Percentiles rank a stretch among this genome's conserved stretches.
Conservation (phyloP, 306 rosid genomes). For the Rubus idaeus region DNA sequence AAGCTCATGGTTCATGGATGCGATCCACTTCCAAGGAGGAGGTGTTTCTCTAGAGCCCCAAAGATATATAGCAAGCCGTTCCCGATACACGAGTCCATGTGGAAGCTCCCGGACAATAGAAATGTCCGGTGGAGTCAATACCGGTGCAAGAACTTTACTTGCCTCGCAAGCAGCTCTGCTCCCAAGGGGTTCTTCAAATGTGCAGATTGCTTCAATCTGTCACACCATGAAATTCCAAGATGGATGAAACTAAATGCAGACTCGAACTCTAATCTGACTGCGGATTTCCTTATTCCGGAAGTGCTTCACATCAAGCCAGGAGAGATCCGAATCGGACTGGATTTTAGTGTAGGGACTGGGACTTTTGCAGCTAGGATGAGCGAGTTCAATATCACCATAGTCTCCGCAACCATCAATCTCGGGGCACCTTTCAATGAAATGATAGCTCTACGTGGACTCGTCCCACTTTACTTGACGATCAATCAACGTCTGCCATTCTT, state of each 20-base stretch:
- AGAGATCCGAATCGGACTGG: conserved; percentile 68
- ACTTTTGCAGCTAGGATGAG: conserved; percentile 78
- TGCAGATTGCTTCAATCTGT: conserved; percentile 69
- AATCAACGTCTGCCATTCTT: conserved; percentile 76
- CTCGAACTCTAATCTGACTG: conserved; percentile 22
- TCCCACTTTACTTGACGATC: conserved; percentile 64
- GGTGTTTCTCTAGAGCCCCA: conserved; percentile 66
- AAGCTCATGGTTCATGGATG: conserved; percentile 83
- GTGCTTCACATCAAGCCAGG: conserved; percentile 55
- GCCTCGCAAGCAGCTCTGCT: conserved; percentile 46
- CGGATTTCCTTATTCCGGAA: conserved; percentile 56
- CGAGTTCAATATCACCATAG: conserved; percentile 63
- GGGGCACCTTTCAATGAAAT: conserved; percentile 82
- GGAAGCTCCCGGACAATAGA: conserved; percentile 71
- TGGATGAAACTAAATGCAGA: conserved; percentile 44
- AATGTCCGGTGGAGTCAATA: conserved; percentile 77
- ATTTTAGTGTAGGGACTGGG: conserved; percentile 77
- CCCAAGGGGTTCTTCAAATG: conserved; percentile 72
- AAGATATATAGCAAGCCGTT: conserved; percentile 50
- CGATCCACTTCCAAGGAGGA: conserved; percentile 75
- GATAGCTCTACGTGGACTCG: conserved; percentile 74
- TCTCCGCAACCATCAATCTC: conserved; percentile 59
- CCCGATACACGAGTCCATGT: conserved; percentile 49
- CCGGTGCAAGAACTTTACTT: conserved; percentile 63
- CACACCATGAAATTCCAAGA: conserved; percentile 58